Evolutionary conservation across 2,329 filamentous ascomycete genomes (phyloP), one percentile per base, ranked within the genome.

Genomic region (Apiospora pterosperma): DNA sequence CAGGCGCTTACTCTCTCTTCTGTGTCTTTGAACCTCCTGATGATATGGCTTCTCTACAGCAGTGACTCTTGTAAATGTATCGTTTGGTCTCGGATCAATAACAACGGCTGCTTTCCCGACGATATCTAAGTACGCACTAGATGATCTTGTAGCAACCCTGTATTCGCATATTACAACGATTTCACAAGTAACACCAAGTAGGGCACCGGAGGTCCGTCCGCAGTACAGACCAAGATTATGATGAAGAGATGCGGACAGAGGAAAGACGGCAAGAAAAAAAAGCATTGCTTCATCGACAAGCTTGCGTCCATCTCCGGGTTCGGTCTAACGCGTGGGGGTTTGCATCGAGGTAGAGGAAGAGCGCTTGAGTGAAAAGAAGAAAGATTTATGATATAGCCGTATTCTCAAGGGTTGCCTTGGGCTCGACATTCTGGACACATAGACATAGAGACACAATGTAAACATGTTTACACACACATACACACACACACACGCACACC

Each of bases 361-460:
- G 48, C 31, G 19, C 16, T 31, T 28, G 48, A 12, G 16, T 55
- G 58, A 79, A 80, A 80, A 79, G 71, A 75, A 80, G 77, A 80
- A 66, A 79, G 75, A 80, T 81, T 76, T 80, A 81, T 81, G 76
- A 80, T 79, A 78, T 80, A 80, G 76, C 75, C 75, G 75, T 79
- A 77, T 74, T 77, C 74, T 75, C 72, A 67, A 69, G 62, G 62
- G 60, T 63, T 63, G 62, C 64, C 65, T 66, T 70, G 71, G n/a
- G 71, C 72, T 75, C 71, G 72, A 72, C 75, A 76, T 76, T 75
- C 75, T 74, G 74, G 70, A 74, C 75, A 76, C 70, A 73, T 75
- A 63, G 42, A 73, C 75, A 70, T 73, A 72, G 65, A 63, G 63
- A 62, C 67, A 66, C 69, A 70, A 68, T 71, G 66, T 71, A 70